These are phyloP conservation scores for Termitomyces eurrhizus DNA, from an alignment of 768 basidiomycete genomes.

Conservation along the genomic window DNA sequence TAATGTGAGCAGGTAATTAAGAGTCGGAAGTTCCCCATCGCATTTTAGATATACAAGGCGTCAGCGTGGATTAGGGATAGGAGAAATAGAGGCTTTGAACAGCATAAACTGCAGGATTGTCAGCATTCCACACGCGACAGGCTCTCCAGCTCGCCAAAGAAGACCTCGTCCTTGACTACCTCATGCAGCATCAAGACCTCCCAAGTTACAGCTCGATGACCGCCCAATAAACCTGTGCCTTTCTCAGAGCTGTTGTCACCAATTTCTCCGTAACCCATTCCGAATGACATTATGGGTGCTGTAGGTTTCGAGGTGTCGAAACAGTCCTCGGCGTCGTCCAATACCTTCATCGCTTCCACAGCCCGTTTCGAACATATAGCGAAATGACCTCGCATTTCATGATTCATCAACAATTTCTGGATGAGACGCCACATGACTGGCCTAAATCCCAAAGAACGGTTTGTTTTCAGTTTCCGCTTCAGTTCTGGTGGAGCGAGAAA, in stretches of 20 bases:
- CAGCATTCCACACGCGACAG: slow-evolving; percentile 67
- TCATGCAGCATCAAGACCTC: slow-evolving; percentile 69
- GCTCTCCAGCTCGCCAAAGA: slow-evolving; percentile 80
- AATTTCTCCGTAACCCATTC: slow-evolving; percentile 81
- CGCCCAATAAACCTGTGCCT: slow-evolving; percentile 73
- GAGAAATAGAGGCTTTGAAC: background rate
- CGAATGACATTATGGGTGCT: slow-evolving; percentile 66
- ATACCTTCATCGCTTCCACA: slow-evolving; percentile 72
- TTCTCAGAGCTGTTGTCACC: slow-evolving; percentile 62
- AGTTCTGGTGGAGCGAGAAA: slow-evolving; percentile 78
- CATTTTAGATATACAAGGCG: slow-evolving; percentile 17
- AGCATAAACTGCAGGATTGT: slow-evolving; percentile 24
- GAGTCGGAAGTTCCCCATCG: background rate
- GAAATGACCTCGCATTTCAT: slow-evolving; percentile 52
- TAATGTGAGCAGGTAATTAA: too few relatives aligned
- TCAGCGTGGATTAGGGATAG: slow-evolving; percentile 6
- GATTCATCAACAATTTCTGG: slow-evolving; percentile 54
- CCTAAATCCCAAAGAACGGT: slow-evolving; percentile 65
- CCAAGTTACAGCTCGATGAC: slow-evolving; percentile 68
- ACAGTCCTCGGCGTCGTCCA: slow-evolving; percentile 73
- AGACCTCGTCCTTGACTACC: slow-evolving; percentile 53
- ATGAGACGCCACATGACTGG: slow-evolving; percentile 69
- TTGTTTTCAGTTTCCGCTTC: slow-evolving; percentile 65
- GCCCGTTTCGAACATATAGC: slow-evolving; percentile 58
- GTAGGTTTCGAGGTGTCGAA: slow-evolving; percentile 65